Conservation (phyloP, 164 flowering plant genomes). For the Amborella trichopoda region DNA sequence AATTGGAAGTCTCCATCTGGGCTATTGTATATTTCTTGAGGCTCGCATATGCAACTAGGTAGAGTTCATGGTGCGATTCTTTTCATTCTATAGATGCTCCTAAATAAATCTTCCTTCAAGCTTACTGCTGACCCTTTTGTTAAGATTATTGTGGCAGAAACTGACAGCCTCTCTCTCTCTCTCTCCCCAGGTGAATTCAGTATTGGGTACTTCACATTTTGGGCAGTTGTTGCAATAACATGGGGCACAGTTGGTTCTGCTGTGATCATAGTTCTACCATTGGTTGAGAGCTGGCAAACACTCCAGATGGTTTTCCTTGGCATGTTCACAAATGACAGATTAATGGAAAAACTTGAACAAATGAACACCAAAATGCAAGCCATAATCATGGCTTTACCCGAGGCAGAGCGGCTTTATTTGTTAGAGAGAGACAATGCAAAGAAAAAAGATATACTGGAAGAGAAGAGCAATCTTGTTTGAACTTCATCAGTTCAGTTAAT, state of each 20-base stretch:
- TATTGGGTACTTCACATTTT: conserved; percentile 77
- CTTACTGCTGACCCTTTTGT: neutral
- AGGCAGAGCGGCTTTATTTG: conserved; percentile 32
- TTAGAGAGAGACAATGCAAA: conserved; percentile 20
- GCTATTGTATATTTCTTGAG: too few species aligned
- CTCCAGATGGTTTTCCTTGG: conserved; percentile 45
- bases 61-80: too few species aligned
- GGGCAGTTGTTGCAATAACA: conserved; percentile 80
- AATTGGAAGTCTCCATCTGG: too few species aligned
- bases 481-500: neutral
- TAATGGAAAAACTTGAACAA: conserved; percentile 68
- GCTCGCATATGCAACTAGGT: too few species aligned
- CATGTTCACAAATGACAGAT: conserved; percentile 73
- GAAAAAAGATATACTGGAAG: conserved; percentile 17
- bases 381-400: conserved; percentile 52
- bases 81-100: neutral
- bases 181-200: conserved; percentile 53
- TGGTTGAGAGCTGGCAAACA: conserved; percentile 81
- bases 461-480: conserved; percentile 1
- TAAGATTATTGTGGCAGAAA: neutral
- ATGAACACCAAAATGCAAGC: conserved; percentile 44
- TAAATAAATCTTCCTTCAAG: neutral
- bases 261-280: conserved; percentile 64
- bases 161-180: neutral
- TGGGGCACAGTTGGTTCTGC: conserved; percentile 94